A percentile compares a stretch with the other conserved stretches of the same genome.
Conservation (phyloP, 257 asterid species). For the Rubia yunnanensis region DNA sequence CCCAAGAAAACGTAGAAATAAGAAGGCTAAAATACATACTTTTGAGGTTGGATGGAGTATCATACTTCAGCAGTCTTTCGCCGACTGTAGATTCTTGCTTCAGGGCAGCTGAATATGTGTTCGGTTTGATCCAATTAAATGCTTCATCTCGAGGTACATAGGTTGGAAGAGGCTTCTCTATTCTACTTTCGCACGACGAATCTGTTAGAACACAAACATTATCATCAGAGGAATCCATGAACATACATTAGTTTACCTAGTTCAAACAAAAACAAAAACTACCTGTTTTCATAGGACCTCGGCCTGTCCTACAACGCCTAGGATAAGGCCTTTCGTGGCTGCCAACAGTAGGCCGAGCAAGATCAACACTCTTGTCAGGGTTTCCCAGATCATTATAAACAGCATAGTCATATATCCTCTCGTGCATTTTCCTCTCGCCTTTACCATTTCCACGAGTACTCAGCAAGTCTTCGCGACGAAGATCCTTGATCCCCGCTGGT, state of each 20-base stretch:
- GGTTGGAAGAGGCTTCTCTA: conserved; percentile 78
- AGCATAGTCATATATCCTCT: conserved; percentile 76
- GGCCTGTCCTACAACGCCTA: conserved; percentile 81
- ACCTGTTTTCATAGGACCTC: conserved; percentile 59
- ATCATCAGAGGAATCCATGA: not conserved
- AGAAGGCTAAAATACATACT: too few species aligned
- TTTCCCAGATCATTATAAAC: conserved; percentile 78
- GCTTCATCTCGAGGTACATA: conserved; percentile 90
- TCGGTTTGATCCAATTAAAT: conserved; percentile 74
- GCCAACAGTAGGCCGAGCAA: conserved; percentile 52
- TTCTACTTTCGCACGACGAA: conserved; percentile 47
- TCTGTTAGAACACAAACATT: conserved; percentile 31
- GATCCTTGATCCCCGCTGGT: conserved; percentile 74
- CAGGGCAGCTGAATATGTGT: conserved; percentile 61
- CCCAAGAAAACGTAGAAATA: not conserved
- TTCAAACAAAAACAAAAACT: conserved; percentile 1
- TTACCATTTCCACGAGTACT: conserved; percentile 63
- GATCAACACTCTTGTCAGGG: conserved; percentile 60
- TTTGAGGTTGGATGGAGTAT: conserved; percentile 59
- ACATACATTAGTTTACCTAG: not conserved
- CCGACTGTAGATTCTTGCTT: conserved; percentile 42
- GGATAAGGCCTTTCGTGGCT: conserved; percentile 81
- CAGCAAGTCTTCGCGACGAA: conserved; percentile 53
- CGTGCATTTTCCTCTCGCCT: conserved; percentile 66
- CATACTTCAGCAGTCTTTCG: conserved; percentile 68